phyloP scores from a whole-genome alignment of 371 early-diverging fungal genomes.

The Dichotomocladium elegans region DNA sequence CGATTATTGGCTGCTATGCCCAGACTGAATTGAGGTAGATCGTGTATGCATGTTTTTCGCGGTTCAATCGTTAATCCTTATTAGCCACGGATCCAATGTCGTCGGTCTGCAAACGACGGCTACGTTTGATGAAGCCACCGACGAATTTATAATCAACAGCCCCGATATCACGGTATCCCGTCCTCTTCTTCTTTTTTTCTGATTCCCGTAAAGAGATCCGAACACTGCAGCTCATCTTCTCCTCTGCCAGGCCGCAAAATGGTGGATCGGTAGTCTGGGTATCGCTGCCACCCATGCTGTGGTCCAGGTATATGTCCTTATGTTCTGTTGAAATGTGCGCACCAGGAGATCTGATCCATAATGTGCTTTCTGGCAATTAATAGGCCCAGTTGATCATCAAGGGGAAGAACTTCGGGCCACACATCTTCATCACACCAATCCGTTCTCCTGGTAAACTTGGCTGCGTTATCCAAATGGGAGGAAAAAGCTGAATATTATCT shows the following conservation, averaged over 20 bases:
- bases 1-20: slow-evolving; percentile 84
- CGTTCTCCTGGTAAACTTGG: slow-evolving; percentile 53
- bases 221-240: slow-evolving; percentile 7
- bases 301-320: slow-evolving; percentile 48
- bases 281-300: slow-evolving; percentile 70
- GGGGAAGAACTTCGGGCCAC: slow-evolving; percentile 74
- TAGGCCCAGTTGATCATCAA: slow-evolving; percentile 74
- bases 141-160: slow-evolving; percentile 81
- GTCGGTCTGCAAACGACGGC: slow-evolving; percentile 83
- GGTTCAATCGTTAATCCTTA: background rate
- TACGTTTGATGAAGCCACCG: slow-evolving; percentile 68
- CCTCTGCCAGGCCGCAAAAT: slow-evolving; percentile 62
- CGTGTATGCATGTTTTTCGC: background rate
- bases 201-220: background rate
- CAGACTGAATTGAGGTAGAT: slow-evolving; percentile 74
- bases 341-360: too few relatives aligned
- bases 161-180: slow-evolving; percentile 60
- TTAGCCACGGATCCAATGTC: slow-evolving; percentile 71
- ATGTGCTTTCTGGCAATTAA: too few relatives aligned
- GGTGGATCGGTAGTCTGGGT: slow-evolving; percentile 88
- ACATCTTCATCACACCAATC: slow-evolving; percentile 82
- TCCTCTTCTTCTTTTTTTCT: too few relatives aligned
- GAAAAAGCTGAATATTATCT: background rate
- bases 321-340: background rate
- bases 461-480: background rate